Conservation (phyloP, 2,329 filamentous ascomycete species). For the Trichophaea hybrida region DNA sequence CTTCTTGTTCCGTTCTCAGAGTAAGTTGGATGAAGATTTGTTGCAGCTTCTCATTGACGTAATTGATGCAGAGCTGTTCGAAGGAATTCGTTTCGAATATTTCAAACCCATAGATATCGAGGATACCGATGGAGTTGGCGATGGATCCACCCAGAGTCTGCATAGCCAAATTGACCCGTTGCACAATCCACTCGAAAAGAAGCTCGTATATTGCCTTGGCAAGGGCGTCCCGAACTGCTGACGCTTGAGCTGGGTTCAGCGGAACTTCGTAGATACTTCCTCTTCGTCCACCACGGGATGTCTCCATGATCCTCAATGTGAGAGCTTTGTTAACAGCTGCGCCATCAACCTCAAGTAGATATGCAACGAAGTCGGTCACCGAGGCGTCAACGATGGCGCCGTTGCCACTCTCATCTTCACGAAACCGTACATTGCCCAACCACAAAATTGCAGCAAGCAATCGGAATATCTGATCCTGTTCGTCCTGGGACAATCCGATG, state of each 20-base stretch:
- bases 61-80: constrained; percentile 98
- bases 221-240: constrained; percentile 74
- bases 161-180: constrained; percentile 76
- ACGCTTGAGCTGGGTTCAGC: constrained; percentile 74
- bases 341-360: constrained; percentile 70
- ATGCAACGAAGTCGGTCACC: constrained; percentile 86
- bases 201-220: constrained; percentile 96
- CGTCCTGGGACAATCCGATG: constrained; percentile 72
- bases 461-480: constrained; percentile 93
- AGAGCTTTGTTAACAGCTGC: constrained; percentile 41
- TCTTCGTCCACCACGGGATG: constrained; percentile 48
- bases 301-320: constrained; percentile 73
- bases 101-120: constrained; percentile 98
- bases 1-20: constrained; percentile 90
- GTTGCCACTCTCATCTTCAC: constrained; percentile 78
- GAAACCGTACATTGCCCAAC: constrained; percentile 87
- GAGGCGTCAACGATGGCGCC: constrained; percentile 76
- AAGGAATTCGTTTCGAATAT: constrained; percentile 99
- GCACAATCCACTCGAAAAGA: constrained; percentile 96
- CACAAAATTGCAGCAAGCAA: constrained; percentile 85
- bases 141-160: constrained; percentile 56
- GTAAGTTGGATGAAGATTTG: constrained; percentile 99
- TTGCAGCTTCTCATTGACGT: constrained; percentile 97
- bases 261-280: constrained; percentile 60
- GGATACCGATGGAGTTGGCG: constrained; percentile 78